phyloP scores from a whole-genome alignment of 352 stramenopile genomes.

The Globisporangium canariense region DNA sequence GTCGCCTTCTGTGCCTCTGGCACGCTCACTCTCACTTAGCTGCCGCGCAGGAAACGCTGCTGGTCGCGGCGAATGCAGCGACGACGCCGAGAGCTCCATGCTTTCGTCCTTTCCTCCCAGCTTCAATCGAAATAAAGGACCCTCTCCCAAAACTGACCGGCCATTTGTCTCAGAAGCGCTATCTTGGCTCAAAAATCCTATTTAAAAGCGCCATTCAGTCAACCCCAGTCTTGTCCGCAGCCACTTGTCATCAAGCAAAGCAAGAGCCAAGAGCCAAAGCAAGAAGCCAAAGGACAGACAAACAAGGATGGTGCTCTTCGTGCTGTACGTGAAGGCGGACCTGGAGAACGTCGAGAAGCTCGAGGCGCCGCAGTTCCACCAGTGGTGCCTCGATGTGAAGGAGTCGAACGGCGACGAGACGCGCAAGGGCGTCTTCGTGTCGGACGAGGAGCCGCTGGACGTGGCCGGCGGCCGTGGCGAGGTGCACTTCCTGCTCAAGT shows the following conservation, averaged over 20 bases:
- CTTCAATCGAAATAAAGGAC: too few species aligned
- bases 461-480: conserved; percentile 70
- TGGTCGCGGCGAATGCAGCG: neutral
- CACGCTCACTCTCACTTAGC: conserved; percentile 13
- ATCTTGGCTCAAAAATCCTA: neutral
- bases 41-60: neutral
- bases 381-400: conserved; percentile 86
- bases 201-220: neutral
- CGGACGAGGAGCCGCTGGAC: conserved; percentile 72
- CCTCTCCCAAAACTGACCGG: too few species aligned
- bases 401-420: conserved; percentile 74
- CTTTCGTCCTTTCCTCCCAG: neutral
- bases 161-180: neutral
- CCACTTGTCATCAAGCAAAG: neutral
- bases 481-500: conserved; percentile 85
- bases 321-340: conserved; percentile 86
- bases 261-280: neutral
- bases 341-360: conserved; percentile 85
- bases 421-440: conserved; percentile 76
- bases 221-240: neutral
- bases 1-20: neutral
- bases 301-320: conserved; percentile 70
- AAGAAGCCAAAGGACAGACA: neutral
- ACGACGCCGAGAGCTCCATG: neutral
- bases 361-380: conserved; percentile 58